phyloP scores from a whole-genome alignment of 2,329 filamentous ascomycete genomes.

The Stachybotrys echinatus region DNA sequence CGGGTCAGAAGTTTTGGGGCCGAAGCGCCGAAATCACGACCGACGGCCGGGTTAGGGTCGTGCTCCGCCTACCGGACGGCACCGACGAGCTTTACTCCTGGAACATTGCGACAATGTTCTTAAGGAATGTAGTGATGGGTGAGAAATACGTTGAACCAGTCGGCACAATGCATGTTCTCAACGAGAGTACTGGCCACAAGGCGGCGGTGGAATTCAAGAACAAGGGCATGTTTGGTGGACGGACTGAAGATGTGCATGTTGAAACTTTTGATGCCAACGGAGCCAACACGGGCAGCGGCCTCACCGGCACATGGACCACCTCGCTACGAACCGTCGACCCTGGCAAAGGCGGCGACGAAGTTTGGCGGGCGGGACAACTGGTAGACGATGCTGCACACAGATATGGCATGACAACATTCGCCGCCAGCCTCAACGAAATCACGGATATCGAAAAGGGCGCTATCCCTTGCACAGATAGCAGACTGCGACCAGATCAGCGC shows the following conservation, averaged over 20 bases:
- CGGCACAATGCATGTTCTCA: conserved; percentile 78
- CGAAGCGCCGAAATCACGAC: conserved; percentile 94
- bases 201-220: conserved; percentile 87
- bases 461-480: conserved; percentile 75
- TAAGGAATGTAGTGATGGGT: conserved; percentile 94
- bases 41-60: conserved; percentile 77
- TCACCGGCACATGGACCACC: conserved; percentile 81
- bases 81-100: conserved; percentile 82
- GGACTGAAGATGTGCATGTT: conserved; percentile 82
- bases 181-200: conserved; percentile 79
- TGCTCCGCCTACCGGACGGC: conserved; percentile 59
- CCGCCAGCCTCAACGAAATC: conserved; percentile 80
- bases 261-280: conserved; percentile 67
- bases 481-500: conserved; percentile 82
- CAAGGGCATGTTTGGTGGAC: conserved; percentile 95
- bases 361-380: conserved; percentile 75
- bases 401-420: conserved; percentile 86
- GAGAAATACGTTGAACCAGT: conserved; percentile 98
- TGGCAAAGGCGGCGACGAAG: conserved; percentile 56
- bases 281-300: conserved; percentile 56
- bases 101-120: conserved; percentile 81
- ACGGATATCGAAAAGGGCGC: conserved; percentile 71
- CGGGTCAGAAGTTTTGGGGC: conserved; percentile 97
- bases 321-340: conserved; percentile 62
- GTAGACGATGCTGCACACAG: conserved; percentile 74